Conservation (phyloP, 2,329 filamentous ascomycete genomes). For the Paecilomyces formosus region DNA sequence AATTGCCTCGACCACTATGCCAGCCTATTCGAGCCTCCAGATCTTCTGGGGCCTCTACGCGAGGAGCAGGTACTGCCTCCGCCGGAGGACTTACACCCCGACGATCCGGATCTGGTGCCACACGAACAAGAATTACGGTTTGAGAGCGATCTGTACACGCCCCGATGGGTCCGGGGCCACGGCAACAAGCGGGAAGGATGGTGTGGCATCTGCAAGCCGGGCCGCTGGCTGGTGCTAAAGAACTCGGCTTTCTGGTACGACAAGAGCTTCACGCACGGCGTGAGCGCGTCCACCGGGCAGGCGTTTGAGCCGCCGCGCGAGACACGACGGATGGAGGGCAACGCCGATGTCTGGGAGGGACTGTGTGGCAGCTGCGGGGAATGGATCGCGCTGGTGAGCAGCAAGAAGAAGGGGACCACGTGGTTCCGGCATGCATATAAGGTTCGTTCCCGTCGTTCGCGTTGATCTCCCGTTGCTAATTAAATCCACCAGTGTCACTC, state of each 20-base stretch:
- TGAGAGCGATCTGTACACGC: constrained; percentile 74
- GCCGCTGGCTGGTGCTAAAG: constrained; percentile 78
- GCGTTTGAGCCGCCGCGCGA: constrained; percentile 72
- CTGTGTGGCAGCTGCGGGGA: constrained; percentile 27
- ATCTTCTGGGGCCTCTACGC: constrained; percentile 66
- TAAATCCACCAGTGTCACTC: constrained; percentile 53
- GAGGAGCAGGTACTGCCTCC: constrained; percentile 69
- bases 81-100: constrained; percentile 73
- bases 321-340: constrained; percentile 68
- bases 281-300: constrained; percentile 71
- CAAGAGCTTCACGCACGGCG: constrained; percentile 82
- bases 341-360: constrained; percentile 48
- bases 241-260: constrained; percentile 93
- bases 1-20: constrained; percentile 52
- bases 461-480: neutral
- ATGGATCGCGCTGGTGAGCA: constrained; percentile 45
- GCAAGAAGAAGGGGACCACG: constrained; percentile 86
- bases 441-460: constrained; percentile 41
- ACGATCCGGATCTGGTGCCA: constrained; percentile 66
- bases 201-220: constrained; percentile 83
- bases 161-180: constrained; percentile 74
- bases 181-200: constrained; percentile 84
- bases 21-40: constrained; percentile 66
- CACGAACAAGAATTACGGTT: constrained; percentile 75
- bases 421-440: constrained; percentile 90